These are phyloP conservation scores for Penicillium occitanis DNA, from an alignment of 2,329 filamentous ascomycete species.

Conservation along the genomic window DNA sequence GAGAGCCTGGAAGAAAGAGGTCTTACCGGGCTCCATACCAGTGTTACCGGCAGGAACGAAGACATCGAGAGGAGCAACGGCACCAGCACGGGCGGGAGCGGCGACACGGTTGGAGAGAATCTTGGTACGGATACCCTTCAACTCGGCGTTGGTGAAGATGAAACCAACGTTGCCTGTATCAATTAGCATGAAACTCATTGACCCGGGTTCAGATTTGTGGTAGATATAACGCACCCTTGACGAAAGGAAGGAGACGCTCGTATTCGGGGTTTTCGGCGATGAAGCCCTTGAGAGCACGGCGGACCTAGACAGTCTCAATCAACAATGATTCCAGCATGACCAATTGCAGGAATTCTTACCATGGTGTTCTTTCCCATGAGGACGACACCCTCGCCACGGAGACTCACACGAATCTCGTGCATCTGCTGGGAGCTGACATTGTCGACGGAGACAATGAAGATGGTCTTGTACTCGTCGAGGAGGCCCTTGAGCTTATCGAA, in stretches of 20 bases:
- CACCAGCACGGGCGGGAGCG: conserved; percentile 96
- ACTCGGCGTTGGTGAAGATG: conserved; percentile 98
- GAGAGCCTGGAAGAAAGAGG: conserved; percentile 99
- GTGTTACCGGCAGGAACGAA: conserved; percentile 98
- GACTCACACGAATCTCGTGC: conserved; percentile 96
- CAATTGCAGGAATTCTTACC: conserved; percentile 53
- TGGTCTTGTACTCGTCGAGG: conserved; percentile 92
- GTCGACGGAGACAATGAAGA: conserved; percentile 97
- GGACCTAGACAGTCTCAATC: conserved; percentile 59
- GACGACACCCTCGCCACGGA: conserved; percentile 89
- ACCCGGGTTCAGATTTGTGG: neutral
- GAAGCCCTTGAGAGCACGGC: conserved; percentile 96
- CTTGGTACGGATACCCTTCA: conserved; percentile 90
- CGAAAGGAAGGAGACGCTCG: conserved; percentile 92
- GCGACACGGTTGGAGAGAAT: conserved; percentile 97
- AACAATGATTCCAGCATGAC: conserved; percentile 19
- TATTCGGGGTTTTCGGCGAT: conserved; percentile 88
- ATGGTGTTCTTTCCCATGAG: conserved; percentile 99
- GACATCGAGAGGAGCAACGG: conserved; percentile 88
- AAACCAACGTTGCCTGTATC: conserved; percentile 83
- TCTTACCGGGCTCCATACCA: conserved; percentile 99
- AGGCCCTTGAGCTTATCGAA: conserved; percentile 99
- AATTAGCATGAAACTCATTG: neutral
- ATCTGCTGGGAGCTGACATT: conserved; percentile 99
- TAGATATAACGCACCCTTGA: conserved; percentile 63